Evolutionary conservation across 1,284 basidiomycete genomes (phyloP), one percentile per base, ranked within the genome.

Genomic region (Laetiporus sulphureus): DNA sequence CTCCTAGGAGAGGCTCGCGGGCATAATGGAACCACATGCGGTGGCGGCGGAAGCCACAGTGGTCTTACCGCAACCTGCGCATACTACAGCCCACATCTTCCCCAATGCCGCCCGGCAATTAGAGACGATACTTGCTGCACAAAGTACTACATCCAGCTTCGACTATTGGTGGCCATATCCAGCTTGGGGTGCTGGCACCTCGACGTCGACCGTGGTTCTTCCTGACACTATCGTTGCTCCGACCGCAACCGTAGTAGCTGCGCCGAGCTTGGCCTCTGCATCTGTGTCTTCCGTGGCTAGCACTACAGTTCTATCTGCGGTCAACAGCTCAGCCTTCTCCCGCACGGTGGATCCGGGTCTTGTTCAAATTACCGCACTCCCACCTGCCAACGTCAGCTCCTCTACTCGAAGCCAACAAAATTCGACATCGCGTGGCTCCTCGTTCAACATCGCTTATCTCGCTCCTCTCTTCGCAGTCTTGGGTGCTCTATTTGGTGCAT

Each of bases 401-500:
- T 62, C 56, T 15, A 53, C 54, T 32, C n/a, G n/a, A n/a, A 51
- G 49, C 36, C 37, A 55, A 22, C 54, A 53, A 30, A 44, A 31
- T 35, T 47, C 37, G 36, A 32, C 50, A 40, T 41, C 31, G 15
- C 36, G n/a, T 20, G 37, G 18, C 15, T 36, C 19, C 31, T 22
- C 45, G 2, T 60, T 69, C 44, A 61, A 68, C 41, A 36, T 62
- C 12, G 54, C 63, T 12, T 69, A 64, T 32, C 63, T 73, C 22
- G 47, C 63, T 1, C 68, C 72, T 0, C 36, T 74, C 16, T 70
- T 71, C 27, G 55, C 61, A 5, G 42, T 61, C 1, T 50, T 67
- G 4, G 71, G 68, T 15, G 48, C 61, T 13, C 43, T 57, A 1
- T 47, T 66, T 5, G 71, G 72, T 21, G 53, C 54, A 15, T 51